Conservation (phyloP, 306 rosid genomes). For the Albizia julibrissin region DNA sequence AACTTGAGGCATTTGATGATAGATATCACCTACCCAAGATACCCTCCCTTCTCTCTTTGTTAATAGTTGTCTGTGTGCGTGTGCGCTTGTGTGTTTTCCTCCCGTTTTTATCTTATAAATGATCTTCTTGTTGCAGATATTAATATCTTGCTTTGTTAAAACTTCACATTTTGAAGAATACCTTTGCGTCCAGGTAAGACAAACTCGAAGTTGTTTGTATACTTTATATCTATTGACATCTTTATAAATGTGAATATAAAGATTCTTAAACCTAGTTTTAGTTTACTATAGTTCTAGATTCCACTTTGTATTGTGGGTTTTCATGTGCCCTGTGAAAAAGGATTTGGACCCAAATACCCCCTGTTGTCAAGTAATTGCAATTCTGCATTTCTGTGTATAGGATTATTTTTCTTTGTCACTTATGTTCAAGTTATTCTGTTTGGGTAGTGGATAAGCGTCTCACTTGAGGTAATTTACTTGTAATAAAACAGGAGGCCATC, state of each 20-base stretch:
- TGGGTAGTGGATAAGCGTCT: slow-evolving; percentile 25
- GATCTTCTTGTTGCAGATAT: slow-evolving; percentile 58
- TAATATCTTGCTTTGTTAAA: slow-evolving; percentile 96
- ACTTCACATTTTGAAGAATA: slow-evolving; percentile 95
- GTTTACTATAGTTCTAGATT: neutral
- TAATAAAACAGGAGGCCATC: slow-evolving; percentile 81
- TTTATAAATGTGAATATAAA: neutral
- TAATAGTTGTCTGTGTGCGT: neutral
- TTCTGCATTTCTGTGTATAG: neutral
- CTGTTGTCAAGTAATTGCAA: neutral
- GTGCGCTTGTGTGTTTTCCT: neutral
- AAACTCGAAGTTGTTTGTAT: neutral
- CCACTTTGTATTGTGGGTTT: slow-evolving; percentile 5
- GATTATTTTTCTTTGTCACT: slow-evolving; percentile 1
- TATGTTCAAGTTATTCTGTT: slow-evolving; percentile 3
- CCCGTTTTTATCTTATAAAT: slow-evolving; percentile 28
- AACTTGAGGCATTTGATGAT: slow-evolving; percentile 4
- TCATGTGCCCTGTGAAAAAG: slow-evolving; percentile 20
- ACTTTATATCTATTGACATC: slow-evolving; percentile 4
- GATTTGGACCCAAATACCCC: slow-evolving; percentile 20
- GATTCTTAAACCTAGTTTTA: slow-evolving; percentile 12
- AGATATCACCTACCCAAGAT: neutral
- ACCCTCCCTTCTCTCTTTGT: neutral
- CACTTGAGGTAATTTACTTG: slow-evolving; percentile 27
- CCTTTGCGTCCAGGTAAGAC: slow-evolving; percentile 85